phyloP scores from a whole-genome alignment of 148 eudicot species.

The Gaultheria prostrata region DNA sequence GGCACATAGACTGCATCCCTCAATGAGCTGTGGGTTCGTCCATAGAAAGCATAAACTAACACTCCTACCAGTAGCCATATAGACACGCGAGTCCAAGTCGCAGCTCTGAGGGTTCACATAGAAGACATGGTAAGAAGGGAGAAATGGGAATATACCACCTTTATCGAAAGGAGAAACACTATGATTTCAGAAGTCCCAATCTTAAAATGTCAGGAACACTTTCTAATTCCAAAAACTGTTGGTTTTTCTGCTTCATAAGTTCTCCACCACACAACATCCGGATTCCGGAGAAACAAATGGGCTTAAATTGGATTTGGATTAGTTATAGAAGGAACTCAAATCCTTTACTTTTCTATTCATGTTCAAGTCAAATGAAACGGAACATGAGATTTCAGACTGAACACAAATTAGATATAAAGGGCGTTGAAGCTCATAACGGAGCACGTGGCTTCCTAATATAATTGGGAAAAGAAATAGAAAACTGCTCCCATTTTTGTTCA shows the following conservation, averaged over 20 bases:
- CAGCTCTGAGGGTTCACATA: conserved; percentile 35
- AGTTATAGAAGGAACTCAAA: background rate
- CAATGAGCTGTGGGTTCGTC: conserved; percentile 69
- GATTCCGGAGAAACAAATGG: background rate
- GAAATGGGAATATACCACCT: background rate
- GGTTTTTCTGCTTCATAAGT: background rate
- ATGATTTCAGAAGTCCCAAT: background rate
- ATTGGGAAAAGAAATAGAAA: background rate
- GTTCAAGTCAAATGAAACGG: background rate
- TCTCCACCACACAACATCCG: background rate
- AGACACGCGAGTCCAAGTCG: conserved; percentile 84
- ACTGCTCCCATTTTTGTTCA: background rate
- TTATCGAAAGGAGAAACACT: background rate
- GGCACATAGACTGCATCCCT: conserved; percentile 79
- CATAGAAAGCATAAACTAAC: conserved; percentile 61
- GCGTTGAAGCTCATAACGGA: background rate
- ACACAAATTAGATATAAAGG: background rate
- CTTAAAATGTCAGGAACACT: background rate
- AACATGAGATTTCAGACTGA: background rate
- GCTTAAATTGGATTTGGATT: background rate
- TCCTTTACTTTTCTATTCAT: background rate
- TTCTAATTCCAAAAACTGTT: background rate
- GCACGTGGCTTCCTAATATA: no score
- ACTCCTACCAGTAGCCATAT: conserved; percentile 70
- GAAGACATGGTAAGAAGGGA: background rate